Conservation (phyloP, 1,284 basidiomycete species). For the Tilletiopsis washingtonensis region DNA sequence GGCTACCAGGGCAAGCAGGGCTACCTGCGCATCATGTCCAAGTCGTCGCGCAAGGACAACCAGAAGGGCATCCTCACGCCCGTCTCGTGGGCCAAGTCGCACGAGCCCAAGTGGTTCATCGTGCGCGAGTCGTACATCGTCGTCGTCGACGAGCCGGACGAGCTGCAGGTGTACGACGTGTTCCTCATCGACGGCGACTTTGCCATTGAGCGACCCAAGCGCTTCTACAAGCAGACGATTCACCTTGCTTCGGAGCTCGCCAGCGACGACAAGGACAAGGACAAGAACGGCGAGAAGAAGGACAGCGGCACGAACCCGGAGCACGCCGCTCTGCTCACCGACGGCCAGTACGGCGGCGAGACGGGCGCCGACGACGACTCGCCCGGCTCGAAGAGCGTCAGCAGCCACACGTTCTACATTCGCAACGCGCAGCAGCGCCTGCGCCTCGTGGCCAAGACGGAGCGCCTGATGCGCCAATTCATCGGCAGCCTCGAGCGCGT, state of each 20-base stretch:
- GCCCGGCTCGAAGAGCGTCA: conserved; percentile 21
- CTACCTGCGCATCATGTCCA: conserved; percentile 57
- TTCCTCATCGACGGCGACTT: conserved; percentile 89
- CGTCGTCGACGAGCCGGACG: conserved; percentile 73
- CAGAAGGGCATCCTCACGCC: conserved; percentile 49
- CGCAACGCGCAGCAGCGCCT: conserved; percentile 81
- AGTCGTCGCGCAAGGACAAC: conserved; percentile 51
- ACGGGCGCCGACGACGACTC: conserved; percentile 53
- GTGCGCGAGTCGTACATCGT: conserved; percentile 89
- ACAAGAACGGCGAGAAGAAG: not conserved
- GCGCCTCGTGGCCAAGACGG: conserved; percentile 79
- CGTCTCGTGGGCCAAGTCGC: conserved; percentile 59
- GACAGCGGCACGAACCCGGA: conserved; percentile 13
- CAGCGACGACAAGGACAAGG: conserved; percentile 13
- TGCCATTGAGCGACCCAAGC: conserved; percentile 59
- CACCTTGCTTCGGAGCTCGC: conserved; percentile 20
- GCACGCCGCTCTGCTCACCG: conserved; percentile 34
- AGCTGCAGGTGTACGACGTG: conserved; percentile 71
- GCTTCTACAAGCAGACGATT: conserved; percentile 46
- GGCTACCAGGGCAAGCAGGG: conserved; percentile 76
- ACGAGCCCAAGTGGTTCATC: conserved; percentile 80
- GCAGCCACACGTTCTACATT: conserved; percentile 85
- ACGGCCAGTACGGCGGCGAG: conserved; percentile 22
- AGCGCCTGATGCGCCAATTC: conserved; percentile 95
- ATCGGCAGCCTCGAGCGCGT: conserved; percentile 83